Evolutionary conservation across 2,329 filamentous ascomycete genomes (phyloP), one percentile per base, ranked within the genome.

Genomic region (Paraconiothyrium sp.): DNA sequence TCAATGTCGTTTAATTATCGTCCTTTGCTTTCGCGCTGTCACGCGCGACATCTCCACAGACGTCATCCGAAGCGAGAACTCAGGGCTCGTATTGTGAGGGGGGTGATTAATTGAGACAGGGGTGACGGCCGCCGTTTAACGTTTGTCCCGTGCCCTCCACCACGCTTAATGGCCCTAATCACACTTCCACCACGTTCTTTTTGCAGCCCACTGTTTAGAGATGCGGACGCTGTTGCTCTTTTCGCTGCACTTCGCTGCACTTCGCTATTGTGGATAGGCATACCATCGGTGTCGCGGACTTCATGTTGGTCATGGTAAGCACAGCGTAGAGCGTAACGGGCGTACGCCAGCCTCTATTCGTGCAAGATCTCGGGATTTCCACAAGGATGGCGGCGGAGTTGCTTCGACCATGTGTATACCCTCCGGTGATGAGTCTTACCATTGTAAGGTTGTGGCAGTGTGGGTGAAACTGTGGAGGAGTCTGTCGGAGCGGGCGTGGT

Each of bases 181-280:
- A 41, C 27, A 22, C 14, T 14, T 11, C 39, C 13, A 43, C 34
- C 34, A 46, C 4, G 10, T 54, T 44, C 6, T 8, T 32, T 10
- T 30, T 14, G 14, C 8, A 20, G 39, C 4, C 22, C 24, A 20
- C 3, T 44, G 22, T 34, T 14, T 14, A 32, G 37, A 22, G 5
- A 37, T n/a, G 27, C 39, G 14, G 14, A 43, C 24, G 39, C 39
- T 32, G 39, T 34, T 13, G 24, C 51, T 10, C 8, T 32, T 22
- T 44, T 32, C 51, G 51, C 39, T 44, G 37, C 37, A n/a, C 14
- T 6, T 43, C 27, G n/a, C n/a, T n/a, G n/a, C n/a, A n/a, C n/a
- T n/a, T n/a, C n/a, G n/a, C n/a, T 43, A 8, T 32, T 43, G 51
- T 54, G 20, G 51, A 54, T 37, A 54, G 37, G 22, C 51, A 55